Evolutionary conservation across 345 rosid species (phyloP), one percentile per base, ranked within the genome.

Genomic region (Carallia pectinifolia): DNA sequence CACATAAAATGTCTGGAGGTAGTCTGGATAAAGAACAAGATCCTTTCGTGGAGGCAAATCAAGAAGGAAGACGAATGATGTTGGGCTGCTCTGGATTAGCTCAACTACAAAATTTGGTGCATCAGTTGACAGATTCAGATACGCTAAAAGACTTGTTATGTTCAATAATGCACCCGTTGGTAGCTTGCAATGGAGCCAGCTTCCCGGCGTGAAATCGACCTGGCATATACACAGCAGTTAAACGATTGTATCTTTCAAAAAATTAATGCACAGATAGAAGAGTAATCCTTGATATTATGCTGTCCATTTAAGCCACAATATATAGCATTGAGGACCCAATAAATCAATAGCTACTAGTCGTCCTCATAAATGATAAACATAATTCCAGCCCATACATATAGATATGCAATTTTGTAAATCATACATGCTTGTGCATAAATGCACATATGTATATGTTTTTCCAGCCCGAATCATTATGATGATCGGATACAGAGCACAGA

Each of bases 41-140:
- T 93, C 98, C 77, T 86, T 88, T 40, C 98, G 87, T 13, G 92
- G 94, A 56, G 91, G 85, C 69, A 93, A 76, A 62, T 89, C 98
- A 5, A 93, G 92, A 69, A 89, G 82, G 64, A 93, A 79, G 66
- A 93, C 74, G 0, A 93, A 76, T 1, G 91, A 85, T 1, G 83
- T 74, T 0, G 97, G 91, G 60, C 85, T 85, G 58, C 82, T 86
- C 53, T 79, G 87, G 71, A 91, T 91, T 7, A 93, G 88, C 81
- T 93, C 98, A 1, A 89, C 54, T 13, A 89, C 67, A 69, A 88
- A 86, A 74, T 94, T 87, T 3, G 97, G 98, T 64, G 98, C 91
- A 40, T 86, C 87, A 0, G 96, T 91, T 50, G 90, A 84, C 3
- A 85, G 54, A 75, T 87, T 89, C 66, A 91, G 80, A 77, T 85